These are phyloP conservation scores for Aegle marmelos DNA, from an alignment of 345 rosid genomes.

Conservation along the genomic window DNA sequence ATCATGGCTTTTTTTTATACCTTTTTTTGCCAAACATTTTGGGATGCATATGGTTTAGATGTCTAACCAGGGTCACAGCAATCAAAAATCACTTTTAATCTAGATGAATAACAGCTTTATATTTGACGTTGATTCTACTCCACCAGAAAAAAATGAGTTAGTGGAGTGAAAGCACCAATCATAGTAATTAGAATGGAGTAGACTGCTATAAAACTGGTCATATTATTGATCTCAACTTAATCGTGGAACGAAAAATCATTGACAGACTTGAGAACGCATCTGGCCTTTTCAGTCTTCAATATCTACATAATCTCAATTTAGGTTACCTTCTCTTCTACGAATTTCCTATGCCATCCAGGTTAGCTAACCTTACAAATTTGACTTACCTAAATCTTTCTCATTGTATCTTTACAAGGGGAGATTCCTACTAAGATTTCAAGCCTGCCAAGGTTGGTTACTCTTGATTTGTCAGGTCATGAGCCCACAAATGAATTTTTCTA, in stretches of 20 bases:
- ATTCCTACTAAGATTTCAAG: slow-evolving; percentile 28
- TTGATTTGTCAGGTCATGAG: slow-evolving; percentile 21
- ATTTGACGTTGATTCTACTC: not conserved
- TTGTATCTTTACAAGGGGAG: slow-evolving; percentile 33
- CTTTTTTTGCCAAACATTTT: not conserved
- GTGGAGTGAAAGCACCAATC: not conserved
- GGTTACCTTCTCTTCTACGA: slow-evolving; percentile 4
- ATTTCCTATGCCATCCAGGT: not conserved
- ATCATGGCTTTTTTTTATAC: no score
- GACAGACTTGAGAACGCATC: slow-evolving; percentile 19
- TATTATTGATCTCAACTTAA: slow-evolving; percentile 27
- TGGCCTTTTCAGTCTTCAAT: slow-evolving; percentile 18
- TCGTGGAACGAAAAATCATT: slow-evolving; percentile 13
- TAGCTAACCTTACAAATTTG: slow-evolving; percentile 6
- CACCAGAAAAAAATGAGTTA: not conserved
- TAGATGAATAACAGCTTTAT: not conserved
- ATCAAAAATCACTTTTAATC: not conserved
- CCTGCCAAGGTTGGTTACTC: slow-evolving; percentile 27
- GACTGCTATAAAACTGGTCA: not conserved
- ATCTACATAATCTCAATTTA: slow-evolving; percentile 13
- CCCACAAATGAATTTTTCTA: not conserved
- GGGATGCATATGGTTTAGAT: not conserved
- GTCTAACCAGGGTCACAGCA: not conserved
- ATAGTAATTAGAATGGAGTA: slow-evolving; percentile 15
- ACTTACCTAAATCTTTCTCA: slow-evolving; percentile 27